These are phyloP conservation scores for Saccharum hybrid DNA, from an alignment of 202 grass and related monocot species.

Conservation along the genomic window DNA sequence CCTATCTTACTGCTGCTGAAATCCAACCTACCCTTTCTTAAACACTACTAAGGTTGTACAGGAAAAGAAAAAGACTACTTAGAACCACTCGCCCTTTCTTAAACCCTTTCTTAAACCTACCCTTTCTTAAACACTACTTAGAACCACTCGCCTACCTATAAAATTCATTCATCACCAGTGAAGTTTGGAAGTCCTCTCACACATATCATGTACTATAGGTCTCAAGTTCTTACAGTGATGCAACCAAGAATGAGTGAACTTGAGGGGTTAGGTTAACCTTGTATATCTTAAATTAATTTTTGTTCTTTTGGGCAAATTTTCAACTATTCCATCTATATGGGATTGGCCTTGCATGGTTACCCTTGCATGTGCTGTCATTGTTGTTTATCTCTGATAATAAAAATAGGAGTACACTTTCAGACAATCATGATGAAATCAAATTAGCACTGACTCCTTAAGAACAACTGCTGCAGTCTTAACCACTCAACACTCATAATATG, in stretches of 20 bases:
- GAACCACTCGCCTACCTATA: no score
- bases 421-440: slow-evolving; percentile 41
- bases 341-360: not conserved
- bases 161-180: not conserved
- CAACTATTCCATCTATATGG: not conserved
- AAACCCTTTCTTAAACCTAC: no score
- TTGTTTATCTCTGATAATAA: not conserved
- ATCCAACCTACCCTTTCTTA: no score
- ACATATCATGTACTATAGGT: not conserved
- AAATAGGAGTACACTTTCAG: not conserved
- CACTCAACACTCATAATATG: not conserved
- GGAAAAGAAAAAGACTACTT: no score
- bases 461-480: slow-evolving; percentile 26
- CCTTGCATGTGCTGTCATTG: not conserved
- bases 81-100: no score
- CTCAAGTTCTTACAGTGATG: slow-evolving; percentile 13
- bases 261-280: slow-evolving; percentile 1
- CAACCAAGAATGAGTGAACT: not conserved
- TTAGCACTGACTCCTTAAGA: not conserved
- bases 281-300: not conserved
- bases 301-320: not conserved
- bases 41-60: no score
- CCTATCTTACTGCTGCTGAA: no score
- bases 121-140: no score
- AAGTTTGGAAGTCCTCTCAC: not conserved